Evolutionary conservation across 1,139 yeast genomes (phyloP).

Genomic region (Blastobotrys illinoisensis): DNA sequence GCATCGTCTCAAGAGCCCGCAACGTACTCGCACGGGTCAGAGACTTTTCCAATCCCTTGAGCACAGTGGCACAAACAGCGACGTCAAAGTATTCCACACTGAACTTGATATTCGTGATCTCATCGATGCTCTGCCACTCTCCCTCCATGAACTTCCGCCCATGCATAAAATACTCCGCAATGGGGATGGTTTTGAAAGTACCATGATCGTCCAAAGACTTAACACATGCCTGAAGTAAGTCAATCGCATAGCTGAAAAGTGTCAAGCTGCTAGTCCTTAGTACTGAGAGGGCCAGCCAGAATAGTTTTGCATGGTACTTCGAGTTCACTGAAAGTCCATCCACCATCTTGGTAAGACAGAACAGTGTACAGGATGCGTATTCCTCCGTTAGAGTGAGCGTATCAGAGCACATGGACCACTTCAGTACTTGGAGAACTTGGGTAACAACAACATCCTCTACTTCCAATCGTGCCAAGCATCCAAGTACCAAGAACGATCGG

Average conservation of each 20-base stretch:
- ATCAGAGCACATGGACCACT: conserved; percentile 29
- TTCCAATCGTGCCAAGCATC: conserved; percentile 61
- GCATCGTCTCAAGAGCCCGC: conserved; percentile 45
- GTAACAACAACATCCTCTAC: conserved; percentile 57
- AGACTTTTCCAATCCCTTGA: conserved; percentile 62
- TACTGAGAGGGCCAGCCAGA: conserved; percentile 58
- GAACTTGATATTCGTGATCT: conserved; percentile 40
- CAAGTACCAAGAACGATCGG: conserved; percentile 66
- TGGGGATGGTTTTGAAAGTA: conserved; percentile 21
- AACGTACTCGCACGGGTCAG: conserved; percentile 55
- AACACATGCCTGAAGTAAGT: conserved; percentile 25
- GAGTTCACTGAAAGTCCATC: conserved; percentile 58
- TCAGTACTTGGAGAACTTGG: conserved; percentile 35
- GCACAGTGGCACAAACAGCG: conserved; percentile 46
- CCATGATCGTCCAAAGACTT: conserved; percentile 28
- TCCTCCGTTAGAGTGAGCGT: conserved; percentile 33
- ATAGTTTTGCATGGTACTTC: conserved; percentile 48
- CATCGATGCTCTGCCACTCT: conserved; percentile 44
- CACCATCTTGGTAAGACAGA: conserved; percentile 50
- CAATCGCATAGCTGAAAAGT: conserved; percentile 24
- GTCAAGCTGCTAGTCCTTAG: conserved; percentile 27
- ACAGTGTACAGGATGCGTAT: conserved; percentile 32
- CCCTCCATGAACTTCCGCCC: conserved; percentile 41
- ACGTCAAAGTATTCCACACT: conserved; percentile 47
- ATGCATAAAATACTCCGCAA: conserved; percentile 34